Evolutionary conservation across 208 protist species (phyloP), one percentile per base, ranked within the genome.

Genomic region (Angomonas deanei): DNA sequence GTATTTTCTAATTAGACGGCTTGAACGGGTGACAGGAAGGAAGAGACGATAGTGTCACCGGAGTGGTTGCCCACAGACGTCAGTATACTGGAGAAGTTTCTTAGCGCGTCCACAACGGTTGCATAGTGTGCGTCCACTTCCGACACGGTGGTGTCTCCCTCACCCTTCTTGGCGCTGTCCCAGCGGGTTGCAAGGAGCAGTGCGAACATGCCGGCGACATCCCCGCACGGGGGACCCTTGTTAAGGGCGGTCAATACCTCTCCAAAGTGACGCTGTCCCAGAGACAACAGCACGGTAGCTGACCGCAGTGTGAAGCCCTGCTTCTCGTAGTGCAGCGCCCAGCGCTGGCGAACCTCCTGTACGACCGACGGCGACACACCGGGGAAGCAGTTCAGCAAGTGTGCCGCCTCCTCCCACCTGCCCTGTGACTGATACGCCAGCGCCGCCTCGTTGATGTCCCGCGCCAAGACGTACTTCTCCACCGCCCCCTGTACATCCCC

Each of bases 401-500:
- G 58, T 8, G 78, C 77, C 0, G 82, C 82, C n/a, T 82, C 80
- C 26, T 60, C 63, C 88, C 88, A 94, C 13, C 68, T 72, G 0
- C 77, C 80, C 24, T 80, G 81, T 21, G 82, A 85, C 66, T 94
- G 82, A 32, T 88, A 72, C 5, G 76, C 71, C 19, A 80, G 63
- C 53, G 64, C 75, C 26, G 88, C 84, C 46, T 84, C 83, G 52
- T 69, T 73, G 48, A 74, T 72, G 54, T 94, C 82, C 34, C 77
- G 73, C 2, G 76, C 82, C 0, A 94, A 56, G 6, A 88, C 39
- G 32, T 81, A 82, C 61, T 91, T 91, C 62, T 94, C 88, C 42
- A 88, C 82, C 13, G 88, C 82, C 26, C 53, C 77, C 21, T 87
- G 73, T 4, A 90, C 70, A 30, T 94, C 80, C 0, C 84, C 84